Evolutionary conservation across 352 stramenopile species (phyloP), one percentile per base, ranked within the genome.

Genomic region (Pythium biforme): DNA sequence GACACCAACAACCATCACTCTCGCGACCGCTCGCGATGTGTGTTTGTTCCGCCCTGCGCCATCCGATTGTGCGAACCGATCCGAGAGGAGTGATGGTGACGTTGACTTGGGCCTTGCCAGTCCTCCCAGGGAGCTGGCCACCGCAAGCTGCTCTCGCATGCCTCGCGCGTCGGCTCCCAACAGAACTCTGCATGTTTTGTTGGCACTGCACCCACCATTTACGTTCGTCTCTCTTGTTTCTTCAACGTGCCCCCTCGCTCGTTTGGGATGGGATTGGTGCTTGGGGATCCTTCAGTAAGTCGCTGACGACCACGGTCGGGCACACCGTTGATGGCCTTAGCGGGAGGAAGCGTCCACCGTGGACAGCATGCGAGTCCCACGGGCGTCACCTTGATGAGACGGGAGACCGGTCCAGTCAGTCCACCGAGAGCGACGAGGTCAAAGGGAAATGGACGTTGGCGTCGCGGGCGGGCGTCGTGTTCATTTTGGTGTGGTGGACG

Each of bases 1-100:
- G 37, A 40, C 40, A 50, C 51, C 40, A 40, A 41, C 39, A 27
- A 60, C 54, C 54, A 60, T 52, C 54, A 51, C 54, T 60, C 54
- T 40, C 17, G 1, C 22, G 15, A 6, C 26, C 11, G 11, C 11
- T 54, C n/a, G n/a, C n/a, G n/a, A n/a, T n/a, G n/a, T n/a, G n/a
- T n/a, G 25, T 54, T 43, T 47, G 40, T 47, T 47, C 40, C 7
- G 40, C 40, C 19, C 19, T 7, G 19, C 19, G 37, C 17, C 37
- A 14, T 20, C 19, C n/a, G 27, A 25, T 52, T 17, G 46, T 52
- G n/a, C 14, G 46, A 1, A 15, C 22, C 14, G 12, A 14, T 43
- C 14, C 37, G 14, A 7, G 14, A 20, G 8, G 37, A 43, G 37
- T 43, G 9, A 5, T 17, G 1, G 37, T 43, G 37, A 11, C 31